A percentile compares a stretch with the other conserved stretches of the same genome.
phyloP scores from a whole-genome alignment of 2,329 filamentous ascomycete genomes.

The Aspergillus awamori region DNA sequence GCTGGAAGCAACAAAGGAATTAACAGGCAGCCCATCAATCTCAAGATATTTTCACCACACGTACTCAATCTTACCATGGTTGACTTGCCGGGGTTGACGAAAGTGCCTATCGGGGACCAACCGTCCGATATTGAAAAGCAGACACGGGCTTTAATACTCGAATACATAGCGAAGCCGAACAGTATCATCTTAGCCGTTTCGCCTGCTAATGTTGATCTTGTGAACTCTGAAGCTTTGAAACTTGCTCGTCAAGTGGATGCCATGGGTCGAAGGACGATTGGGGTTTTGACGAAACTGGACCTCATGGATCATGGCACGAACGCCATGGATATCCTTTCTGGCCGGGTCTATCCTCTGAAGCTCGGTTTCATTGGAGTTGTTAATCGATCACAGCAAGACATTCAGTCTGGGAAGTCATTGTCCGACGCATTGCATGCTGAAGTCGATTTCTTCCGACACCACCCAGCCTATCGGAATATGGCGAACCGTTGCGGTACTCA shows the following conservation, averaged over 20 bases:
- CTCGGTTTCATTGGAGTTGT: constrained; percentile 97
- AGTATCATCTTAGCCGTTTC: constrained; percentile 97
- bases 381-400: constrained; percentile 97
- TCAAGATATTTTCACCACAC: constrained; percentile 97
- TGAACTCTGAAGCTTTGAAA: constrained; percentile 97
- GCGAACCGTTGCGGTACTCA: constrained; percentile 90
- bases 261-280: constrained; percentile 90
- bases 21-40: constrained; percentile 94
- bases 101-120: constrained; percentile 97
- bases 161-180: constrained; percentile 99
- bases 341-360: constrained; percentile 93
- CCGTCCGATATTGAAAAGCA: constrained; percentile 98
- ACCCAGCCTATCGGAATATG: constrained; percentile 97
- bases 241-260: constrained; percentile 96
- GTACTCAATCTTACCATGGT: constrained; percentile 96
- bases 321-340: constrained; percentile 94
- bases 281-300: constrained; percentile 94
- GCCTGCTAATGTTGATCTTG: constrained; percentile 95
- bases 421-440: constrained; percentile 87
- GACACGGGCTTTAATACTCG: constrained; percentile 91
- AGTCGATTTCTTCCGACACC: constrained; percentile 93
- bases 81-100: constrained; percentile 92
- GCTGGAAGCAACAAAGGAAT: constrained; percentile 98
- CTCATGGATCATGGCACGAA: constrained; percentile 99
- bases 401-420: constrained; percentile 93